phyloP scores from a whole-genome alignment of 257 asterid genomes.

The Asclepias syriaca region DNA sequence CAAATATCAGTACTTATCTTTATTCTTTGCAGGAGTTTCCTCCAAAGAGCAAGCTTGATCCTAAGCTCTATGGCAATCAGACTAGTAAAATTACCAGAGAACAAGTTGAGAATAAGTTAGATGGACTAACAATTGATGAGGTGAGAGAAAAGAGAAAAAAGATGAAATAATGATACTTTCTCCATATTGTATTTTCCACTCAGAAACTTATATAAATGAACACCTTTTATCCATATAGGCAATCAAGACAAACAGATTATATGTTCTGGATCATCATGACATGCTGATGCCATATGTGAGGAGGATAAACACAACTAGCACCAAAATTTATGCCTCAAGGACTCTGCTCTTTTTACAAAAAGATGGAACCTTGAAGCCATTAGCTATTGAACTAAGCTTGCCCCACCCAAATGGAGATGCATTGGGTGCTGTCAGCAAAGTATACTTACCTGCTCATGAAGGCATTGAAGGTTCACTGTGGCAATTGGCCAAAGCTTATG shows the following conservation, averaged over 20 bases:
- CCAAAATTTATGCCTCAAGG: constrained; percentile 20
- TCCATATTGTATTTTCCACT: background rate
- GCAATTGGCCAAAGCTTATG: constrained; percentile 28
- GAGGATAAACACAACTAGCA: constrained; percentile 10
- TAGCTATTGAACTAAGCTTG: constrained; percentile 23
- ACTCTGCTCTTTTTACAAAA: constrained; percentile 18
- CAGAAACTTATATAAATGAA: background rate
- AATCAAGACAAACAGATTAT: constrained; percentile 10
- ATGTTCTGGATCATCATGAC: constrained; percentile 20
- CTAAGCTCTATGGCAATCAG: constrained; percentile 50
- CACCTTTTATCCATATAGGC: constrained; percentile 11
- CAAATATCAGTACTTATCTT: background rate
- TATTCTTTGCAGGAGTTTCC: constrained; percentile 55
- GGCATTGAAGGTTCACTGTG: constrained; percentile 18
- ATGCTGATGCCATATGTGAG: constrained; percentile 19
- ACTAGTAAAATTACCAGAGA: constrained; percentile 45
- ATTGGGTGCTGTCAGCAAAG: constrained; percentile 15
- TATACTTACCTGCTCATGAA: constrained; percentile 13
- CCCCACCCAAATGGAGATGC: constrained; percentile 26
- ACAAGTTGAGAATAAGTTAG: constrained; percentile 41
- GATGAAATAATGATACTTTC: background rate
- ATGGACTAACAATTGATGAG: constrained; percentile 47
- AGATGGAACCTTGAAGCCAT: constrained; percentile 22
- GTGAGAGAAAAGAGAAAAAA: constrained; percentile 13
- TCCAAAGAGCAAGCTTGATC: constrained; percentile 59